Conservation (phyloP, 768 basidiomycete genomes). For the Tulasnella sp. region DNA sequence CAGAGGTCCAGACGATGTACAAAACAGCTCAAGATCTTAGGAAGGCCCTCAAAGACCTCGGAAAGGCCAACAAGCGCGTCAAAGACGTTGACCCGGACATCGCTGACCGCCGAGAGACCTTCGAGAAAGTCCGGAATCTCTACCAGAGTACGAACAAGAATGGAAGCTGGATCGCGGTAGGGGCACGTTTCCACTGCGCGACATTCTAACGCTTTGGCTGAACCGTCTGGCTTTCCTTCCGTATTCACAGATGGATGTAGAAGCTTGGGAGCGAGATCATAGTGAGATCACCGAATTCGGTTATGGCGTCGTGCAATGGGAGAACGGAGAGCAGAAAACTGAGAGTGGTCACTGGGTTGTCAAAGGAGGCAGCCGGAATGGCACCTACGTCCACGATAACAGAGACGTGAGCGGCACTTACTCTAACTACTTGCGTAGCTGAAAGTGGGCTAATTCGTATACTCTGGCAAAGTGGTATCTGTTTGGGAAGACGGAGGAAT, state of each 20-base stretch:
- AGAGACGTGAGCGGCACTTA: slow-evolving; percentile 38
- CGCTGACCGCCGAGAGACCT: slow-evolving; percentile 44
- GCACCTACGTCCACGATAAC: slow-evolving; percentile 50
- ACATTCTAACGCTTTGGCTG: background rate
- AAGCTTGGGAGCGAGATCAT: slow-evolving; percentile 73
- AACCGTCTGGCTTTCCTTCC: background rate
- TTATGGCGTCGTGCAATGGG: slow-evolving; percentile 53
- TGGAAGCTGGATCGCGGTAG: slow-evolving; percentile 61
- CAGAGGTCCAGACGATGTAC: slow-evolving; percentile 27
- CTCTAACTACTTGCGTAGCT: slow-evolving; percentile 3
- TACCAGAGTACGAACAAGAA: slow-evolving; percentile 42
- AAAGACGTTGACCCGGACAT: slow-evolving; percentile 48
- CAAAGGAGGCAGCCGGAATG: slow-evolving; percentile 44
- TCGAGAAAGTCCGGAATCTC: slow-evolving; percentile 54
- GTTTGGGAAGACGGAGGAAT: slow-evolving; percentile 50
- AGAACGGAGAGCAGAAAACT: slow-evolving; percentile 36
- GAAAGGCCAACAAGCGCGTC: slow-evolving; percentile 69
- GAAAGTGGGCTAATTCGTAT: background rate
- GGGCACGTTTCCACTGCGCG: background rate
- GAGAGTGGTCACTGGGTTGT: slow-evolving; percentile 53
- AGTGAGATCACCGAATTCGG: slow-evolving; percentile 70
- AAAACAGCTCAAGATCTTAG: slow-evolving; percentile 43
- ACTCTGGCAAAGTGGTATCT: slow-evolving; percentile 41
- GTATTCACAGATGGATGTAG: slow-evolving; percentile 42
- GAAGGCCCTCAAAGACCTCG: slow-evolving; percentile 52